These are phyloP conservation scores for Rhodomyrtus tomentosa DNA, from an alignment of 345 rosid species.

Conservation along the genomic window DNA sequence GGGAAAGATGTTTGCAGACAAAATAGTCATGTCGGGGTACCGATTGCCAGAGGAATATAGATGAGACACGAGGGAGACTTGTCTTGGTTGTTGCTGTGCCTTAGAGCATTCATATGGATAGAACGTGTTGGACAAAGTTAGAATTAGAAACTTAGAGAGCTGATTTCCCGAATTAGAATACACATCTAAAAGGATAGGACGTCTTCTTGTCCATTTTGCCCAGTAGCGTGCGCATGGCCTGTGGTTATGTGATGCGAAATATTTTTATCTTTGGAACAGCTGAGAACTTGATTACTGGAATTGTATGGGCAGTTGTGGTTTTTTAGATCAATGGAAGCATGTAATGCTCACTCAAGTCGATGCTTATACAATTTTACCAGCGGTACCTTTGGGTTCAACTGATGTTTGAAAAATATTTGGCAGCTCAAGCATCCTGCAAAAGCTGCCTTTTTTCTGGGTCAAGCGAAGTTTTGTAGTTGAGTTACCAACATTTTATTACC, in stretches of 20 bases:
- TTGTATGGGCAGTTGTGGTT: not conserved
- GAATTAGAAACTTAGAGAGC: not conserved
- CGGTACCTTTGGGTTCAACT: not conserved
- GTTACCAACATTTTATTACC: not conserved
- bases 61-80: slow-evolving; percentile 12
- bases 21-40: slow-evolving; percentile 66
- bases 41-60: slow-evolving; percentile 65
- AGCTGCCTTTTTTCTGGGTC: not conserved
- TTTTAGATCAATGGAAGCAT: not conserved
- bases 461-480: not conserved
- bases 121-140: not conserved
- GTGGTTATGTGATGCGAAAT: not conserved
- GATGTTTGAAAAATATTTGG: not conserved
- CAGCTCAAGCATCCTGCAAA: not conserved
- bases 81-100: not conserved
- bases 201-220: not conserved
- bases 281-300: not conserved
- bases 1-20: slow-evolving; percentile 79
- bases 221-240: not conserved
- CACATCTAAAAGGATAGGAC: not conserved
- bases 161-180: not conserved
- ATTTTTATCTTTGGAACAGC: not conserved
- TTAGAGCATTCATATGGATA: not conserved
- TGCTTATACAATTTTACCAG: not conserved
- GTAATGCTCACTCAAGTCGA: not conserved